Evolutionary conservation across 2,329 filamentous ascomycete species (phyloP), one percentile per base, ranked within the genome.

Genomic region (Colletotrichum chrysophilum): DNA sequence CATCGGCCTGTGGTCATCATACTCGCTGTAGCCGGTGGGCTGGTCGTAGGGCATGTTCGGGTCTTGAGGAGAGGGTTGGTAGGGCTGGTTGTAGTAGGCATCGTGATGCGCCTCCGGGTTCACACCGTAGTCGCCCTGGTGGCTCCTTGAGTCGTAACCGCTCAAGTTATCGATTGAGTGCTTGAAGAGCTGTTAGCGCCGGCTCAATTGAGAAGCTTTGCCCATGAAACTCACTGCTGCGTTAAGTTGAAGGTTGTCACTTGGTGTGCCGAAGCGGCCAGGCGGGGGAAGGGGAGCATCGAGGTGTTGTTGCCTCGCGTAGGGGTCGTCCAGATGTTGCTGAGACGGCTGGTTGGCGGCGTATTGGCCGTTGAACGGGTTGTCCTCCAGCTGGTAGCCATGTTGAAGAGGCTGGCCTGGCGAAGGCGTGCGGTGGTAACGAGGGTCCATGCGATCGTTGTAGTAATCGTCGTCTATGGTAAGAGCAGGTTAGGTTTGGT

Each of bases 71-170:
- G 90, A 87, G 14, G 95, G 94, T 78, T 96, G 91, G 84, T 98
- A 98, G 2, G 95, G 94, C 79, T 94, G 92, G 79, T 93, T 95
- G 84, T 94, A 96, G 87, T 98, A 98, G 71, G 92, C 91, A 84
- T 98, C 95, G 82, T 97, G 95, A 81, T 98, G 95, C 74, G 93
- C 93, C 83, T 97, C 93, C 12, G 96, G 96, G 81, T 95, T 93
- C 76, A 98, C 86, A 5, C 92, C 88, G 83, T 97, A 96, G 71
- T 96, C 94, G 74, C 89, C 88, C 56, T 89, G 87, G 78, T 91
- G 90, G 76, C 88, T 84, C 61, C 84, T 84, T 70, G 85, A 84
- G 71, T 84, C 85, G 77, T 73, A 73, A 26, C 71, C 71, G 69
- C 82, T 86, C 21, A 91, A 78, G 78, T 88, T 88, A 68, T 89